phyloP scores from a whole-genome alignment of 192 early-diverging fungal genomes.

The Physocladia obscura region DNA sequence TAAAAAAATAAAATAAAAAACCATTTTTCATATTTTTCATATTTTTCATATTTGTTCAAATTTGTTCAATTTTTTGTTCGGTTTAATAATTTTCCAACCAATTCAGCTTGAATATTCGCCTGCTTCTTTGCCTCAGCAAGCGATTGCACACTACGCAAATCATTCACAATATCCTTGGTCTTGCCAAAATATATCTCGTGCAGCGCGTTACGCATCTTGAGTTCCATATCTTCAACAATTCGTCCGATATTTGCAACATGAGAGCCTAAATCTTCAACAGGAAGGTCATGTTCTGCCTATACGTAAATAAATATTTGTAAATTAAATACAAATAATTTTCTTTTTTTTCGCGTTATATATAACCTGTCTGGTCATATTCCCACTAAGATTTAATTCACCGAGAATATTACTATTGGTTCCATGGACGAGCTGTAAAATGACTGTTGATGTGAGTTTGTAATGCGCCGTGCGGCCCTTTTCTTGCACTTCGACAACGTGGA shows the following conservation, averaged over 20 bases:
- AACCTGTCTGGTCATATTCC: constrained; percentile 91
- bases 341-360: too few relatives aligned
- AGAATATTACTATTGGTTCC: constrained; percentile 47
- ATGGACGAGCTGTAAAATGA: constrained; percentile 90
- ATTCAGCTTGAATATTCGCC: constrained; percentile 74
- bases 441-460: constrained; percentile 95
- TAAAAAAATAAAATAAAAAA: too few relatives aligned
- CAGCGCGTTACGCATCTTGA: constrained; percentile 91
- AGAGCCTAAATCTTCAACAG: constrained; percentile 68
- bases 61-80: too few relatives aligned
- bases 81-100: constrained; percentile 41
- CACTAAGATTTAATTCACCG: constrained; percentile 81
- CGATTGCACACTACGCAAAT: constrained; percentile 77
- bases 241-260: constrained; percentile 94
- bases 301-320: neutral
- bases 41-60: too few relatives aligned
- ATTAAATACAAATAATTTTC: neutral
- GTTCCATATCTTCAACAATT: constrained; percentile 98
- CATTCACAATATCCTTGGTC: constrained; percentile 95
- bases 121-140: constrained; percentile 75
- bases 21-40: too few relatives aligned
- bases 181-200: constrained; percentile 98
- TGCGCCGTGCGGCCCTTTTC: constrained; percentile 83
- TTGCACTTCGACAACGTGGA: constrained; percentile 91
- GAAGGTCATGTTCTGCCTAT: constrained; percentile 79